These are phyloP conservation scores for Trametes sanguinea DNA, from an alignment of 768 basidiomycete genomes.

Conservation along the genomic window DNA sequence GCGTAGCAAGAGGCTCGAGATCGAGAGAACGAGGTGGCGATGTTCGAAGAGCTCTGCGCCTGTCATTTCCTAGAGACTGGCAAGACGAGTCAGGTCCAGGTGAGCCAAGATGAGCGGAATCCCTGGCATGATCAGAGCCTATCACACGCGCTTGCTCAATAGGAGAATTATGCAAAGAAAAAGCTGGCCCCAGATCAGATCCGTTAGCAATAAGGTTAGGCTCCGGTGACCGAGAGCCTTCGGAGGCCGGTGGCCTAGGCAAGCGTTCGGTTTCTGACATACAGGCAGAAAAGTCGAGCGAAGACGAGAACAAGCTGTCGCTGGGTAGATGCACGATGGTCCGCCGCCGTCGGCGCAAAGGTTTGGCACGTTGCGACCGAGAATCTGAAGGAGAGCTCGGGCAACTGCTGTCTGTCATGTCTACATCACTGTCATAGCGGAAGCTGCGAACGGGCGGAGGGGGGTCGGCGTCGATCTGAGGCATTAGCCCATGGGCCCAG, in stretches of 20 bases:
- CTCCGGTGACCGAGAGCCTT: constrained; percentile 12
- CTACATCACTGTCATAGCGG: constrained; percentile 21
- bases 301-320: constrained; percentile 33
- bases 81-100: not conserved
- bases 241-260: constrained; percentile 16
- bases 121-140: not conserved
- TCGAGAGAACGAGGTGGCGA: constrained; percentile 16
- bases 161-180: constrained; percentile 12
- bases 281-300: constrained; percentile 31
- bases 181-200: constrained; percentile 17
- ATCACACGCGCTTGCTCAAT: not conserved
- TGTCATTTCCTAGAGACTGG: not conserved
- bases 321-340: constrained; percentile 30
- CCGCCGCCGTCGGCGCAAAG: constrained; percentile 28
- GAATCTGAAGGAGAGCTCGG: constrained; percentile 12
- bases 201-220: not conserved
- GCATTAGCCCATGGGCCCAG: constrained; percentile 18
- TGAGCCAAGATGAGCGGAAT: constrained; percentile 5
- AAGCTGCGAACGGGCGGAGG: constrained; percentile 17
- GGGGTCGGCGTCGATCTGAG: constrained; percentile 20
- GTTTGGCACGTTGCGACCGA: constrained; percentile 1
- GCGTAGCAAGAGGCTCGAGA: not conserved
- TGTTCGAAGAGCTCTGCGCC: not conserved
- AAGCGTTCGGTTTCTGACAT: constrained; percentile 20
- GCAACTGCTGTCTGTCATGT: constrained; percentile 20